Evolutionary conservation across 2,329 filamentous ascomycete species (phyloP).

Genomic region (Aspergillus sp.): DNA sequence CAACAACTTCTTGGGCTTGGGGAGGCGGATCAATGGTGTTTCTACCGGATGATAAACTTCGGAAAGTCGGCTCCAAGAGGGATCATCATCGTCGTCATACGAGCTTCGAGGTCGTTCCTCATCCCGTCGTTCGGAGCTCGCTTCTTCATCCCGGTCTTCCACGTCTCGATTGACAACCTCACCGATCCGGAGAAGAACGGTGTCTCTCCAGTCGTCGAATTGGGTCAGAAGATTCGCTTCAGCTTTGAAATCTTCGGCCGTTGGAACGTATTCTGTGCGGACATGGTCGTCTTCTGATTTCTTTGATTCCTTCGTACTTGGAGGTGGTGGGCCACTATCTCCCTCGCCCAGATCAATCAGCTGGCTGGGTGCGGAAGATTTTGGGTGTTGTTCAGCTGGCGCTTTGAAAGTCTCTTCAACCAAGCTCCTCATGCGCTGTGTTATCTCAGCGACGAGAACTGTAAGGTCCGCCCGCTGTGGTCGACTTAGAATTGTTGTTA

Average conservation of each 20-base stretch:
- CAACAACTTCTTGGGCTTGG: constrained; percentile 54
- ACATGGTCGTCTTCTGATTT: background rate
- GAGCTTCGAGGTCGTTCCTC: constrained; percentile 23
- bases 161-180: constrained; percentile 62
- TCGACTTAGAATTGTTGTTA: constrained; percentile 43
- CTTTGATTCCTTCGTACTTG: constrained; percentile 1
- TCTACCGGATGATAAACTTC: constrained; percentile 58
- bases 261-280: constrained; percentile 10
- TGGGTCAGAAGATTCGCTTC: constrained; percentile 62
- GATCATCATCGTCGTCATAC: constrained; percentile 21
- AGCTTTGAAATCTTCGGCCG: constrained; percentile 53
- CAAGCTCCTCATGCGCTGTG: constrained; percentile 40
- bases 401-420: constrained; percentile 40
- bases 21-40: constrained; percentile 52
- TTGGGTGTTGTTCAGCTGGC: constrained; percentile 8
- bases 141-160: constrained; percentile 36
- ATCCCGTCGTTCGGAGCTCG: constrained; percentile 20
- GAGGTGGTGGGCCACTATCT: constrained; percentile 8
- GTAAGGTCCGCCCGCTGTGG: constrained; percentile 45
- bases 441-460: constrained; percentile 40
- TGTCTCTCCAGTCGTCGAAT: constrained; percentile 78
- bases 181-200: constrained; percentile 67
- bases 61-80: constrained; percentile 28
- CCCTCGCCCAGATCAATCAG: constrained; percentile 7
- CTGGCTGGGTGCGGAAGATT: background rate